Evolutionary conservation across 2,329 filamentous ascomycete species (phyloP), one percentile per base, ranked within the genome.

Genomic region (Epichloe glyceriae): DNA sequence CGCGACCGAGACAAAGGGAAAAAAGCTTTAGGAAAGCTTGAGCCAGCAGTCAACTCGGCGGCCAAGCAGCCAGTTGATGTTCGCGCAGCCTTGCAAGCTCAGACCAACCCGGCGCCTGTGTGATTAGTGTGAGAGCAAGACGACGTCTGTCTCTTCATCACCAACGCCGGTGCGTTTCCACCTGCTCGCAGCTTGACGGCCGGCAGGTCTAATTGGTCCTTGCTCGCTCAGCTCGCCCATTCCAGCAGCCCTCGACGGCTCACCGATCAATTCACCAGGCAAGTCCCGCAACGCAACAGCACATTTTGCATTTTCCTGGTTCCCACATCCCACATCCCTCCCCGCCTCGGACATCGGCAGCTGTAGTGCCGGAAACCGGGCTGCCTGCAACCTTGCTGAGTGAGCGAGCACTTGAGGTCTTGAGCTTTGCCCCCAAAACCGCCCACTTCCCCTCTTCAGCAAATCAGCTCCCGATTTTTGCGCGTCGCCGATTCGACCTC

Each of bases 401-500:
- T n/a, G n/a, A n/a, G n/a, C n/a, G n/a, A 46, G 35, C 43, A 50
- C 46, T 49, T 8, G 44, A 50, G 42, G 38, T 46, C 26, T 43
- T 17, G 42, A 35, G 53, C 53, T 50, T 39, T 50, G 46, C 50
- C 53, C 53, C 50, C 55, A 55, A 55, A 52, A 49, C 53, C 51
- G 52, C 52, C 55, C 54, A 54, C 53, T 50, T 50, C 52, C 53
- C 53, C 51, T 35, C 14, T 41, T 46, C 63, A 69, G 66, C 74
- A 77, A 77, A 77, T 77, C 75, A 78, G 69, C 69, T 67, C 66
- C 66, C 66, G 53, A 39, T 48, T 64, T 62, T 62, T 50, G 58
- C 60, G 58, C 62, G 60, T 65, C 60, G 59, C 60, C 55, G 56
- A 58, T 53, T 65, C 59, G 58, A 58, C 61, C 54, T 58, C 56